phyloP scores from a whole-genome alignment of 2,329 filamentous ascomycete genomes.

The Cladorrhinum sp. region DNA sequence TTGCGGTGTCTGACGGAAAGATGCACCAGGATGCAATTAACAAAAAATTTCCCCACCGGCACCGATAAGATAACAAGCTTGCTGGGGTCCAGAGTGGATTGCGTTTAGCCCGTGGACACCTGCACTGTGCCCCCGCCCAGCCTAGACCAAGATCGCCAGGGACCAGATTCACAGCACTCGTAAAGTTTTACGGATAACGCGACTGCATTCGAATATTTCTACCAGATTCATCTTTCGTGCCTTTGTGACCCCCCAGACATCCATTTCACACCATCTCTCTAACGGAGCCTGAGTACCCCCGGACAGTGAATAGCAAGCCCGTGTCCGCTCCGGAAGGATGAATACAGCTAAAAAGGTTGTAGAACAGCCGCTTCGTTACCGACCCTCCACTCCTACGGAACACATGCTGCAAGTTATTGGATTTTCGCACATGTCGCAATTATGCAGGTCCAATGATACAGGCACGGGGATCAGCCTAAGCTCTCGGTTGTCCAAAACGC shows the following conservation, averaged over 20 bases:
- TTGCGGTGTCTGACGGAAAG: background rate
- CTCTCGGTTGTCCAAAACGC: background rate
- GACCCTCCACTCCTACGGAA: background rate
- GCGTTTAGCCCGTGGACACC: background rate
- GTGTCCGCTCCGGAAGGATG: background rate
- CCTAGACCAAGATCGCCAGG: no score
- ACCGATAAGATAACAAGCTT: conserved; percentile 1
- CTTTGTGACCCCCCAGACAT: background rate
- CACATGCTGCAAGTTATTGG: background rate
- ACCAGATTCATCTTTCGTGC: background rate
- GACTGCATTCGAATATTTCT: background rate
- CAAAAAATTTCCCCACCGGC: conserved; percentile 10
- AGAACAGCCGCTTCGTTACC: background rate
- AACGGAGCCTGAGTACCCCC: background rate
- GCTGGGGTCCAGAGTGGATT: background rate
- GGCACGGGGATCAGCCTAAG: background rate
- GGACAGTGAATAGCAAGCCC: background rate
- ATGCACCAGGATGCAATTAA: conserved; percentile 3
- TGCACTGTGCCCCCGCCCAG: background rate
- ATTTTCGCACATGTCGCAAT: background rate
- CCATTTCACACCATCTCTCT: background rate
- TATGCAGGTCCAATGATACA: background rate
- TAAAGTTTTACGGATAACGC: background rate
- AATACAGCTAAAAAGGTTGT: background rate
- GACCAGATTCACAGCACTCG: background rate